These are phyloP conservation scores for Wickerhamomyces pijperi DNA, from an alignment of 805 yeast species.

Conservation along the genomic window DNA sequence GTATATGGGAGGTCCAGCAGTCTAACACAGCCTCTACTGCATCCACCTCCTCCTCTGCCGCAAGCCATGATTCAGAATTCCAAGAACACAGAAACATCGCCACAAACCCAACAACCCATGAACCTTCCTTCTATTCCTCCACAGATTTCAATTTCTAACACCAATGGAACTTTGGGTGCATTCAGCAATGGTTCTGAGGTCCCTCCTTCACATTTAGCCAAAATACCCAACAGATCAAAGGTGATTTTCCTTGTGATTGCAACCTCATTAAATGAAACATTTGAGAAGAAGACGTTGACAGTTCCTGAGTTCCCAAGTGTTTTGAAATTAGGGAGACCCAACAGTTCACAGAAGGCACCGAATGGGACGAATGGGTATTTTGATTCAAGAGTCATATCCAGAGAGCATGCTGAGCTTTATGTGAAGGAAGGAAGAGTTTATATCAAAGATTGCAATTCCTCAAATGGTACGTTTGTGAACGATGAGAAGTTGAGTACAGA, in stretches of 20 bases:
- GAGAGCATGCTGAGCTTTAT: conserved; percentile 89
- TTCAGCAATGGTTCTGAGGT: neutral
- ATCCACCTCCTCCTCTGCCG: neutral
- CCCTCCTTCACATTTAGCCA: neutral
- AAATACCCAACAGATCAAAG: conserved; percentile 9
- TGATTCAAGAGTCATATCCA: conserved; percentile 83
- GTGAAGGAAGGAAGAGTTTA: conserved; percentile 66
- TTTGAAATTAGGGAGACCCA: conserved; percentile 82
- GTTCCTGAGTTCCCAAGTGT: conserved; percentile 79
- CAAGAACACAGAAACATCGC: neutral
- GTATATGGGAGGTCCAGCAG: conserved; percentile 4
- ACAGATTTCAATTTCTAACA: neutral
- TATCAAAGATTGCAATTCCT: conserved; percentile 78
- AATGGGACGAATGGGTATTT: conserved; percentile 78
- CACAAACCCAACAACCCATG: neutral
- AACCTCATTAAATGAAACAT: conserved; percentile 69
- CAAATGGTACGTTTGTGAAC: conserved; percentile 92
- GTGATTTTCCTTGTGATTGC: conserved; percentile 56
- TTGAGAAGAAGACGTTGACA: conserved; percentile 64
- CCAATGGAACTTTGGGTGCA: neutral
- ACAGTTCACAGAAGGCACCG: conserved; percentile 43
- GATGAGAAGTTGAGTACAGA: conserved; percentile 50
- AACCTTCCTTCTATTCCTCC: neutral
- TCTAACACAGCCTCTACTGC: neutral
- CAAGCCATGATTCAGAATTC: neutral